These are phyloP conservation scores for Coemansia sp. DNA, from an alignment of 192 early-diverging fungal genomes.

Conservation along the genomic window DNA sequence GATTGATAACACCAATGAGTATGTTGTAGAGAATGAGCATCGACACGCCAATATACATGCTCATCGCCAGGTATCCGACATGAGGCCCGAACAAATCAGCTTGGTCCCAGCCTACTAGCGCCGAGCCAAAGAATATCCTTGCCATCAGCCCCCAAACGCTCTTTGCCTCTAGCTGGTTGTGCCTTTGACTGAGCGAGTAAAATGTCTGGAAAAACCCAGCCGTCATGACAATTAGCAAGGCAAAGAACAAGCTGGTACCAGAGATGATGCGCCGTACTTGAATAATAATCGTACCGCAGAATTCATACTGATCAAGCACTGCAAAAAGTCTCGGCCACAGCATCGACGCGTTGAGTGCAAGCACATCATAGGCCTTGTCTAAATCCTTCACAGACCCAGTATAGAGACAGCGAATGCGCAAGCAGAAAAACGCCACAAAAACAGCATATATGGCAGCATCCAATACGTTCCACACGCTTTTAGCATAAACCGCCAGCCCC, in stretches of 20 bases:
- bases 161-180: slow-evolving; percentile 25
- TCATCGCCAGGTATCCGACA: slow-evolving; percentile 32
- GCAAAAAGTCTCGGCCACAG: slow-evolving; percentile 43
- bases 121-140: slow-evolving; percentile 42
- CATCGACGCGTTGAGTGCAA: slow-evolving; percentile 41
- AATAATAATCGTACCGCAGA: slow-evolving; percentile 44
- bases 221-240: slow-evolving; percentile 34
- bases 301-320: slow-evolving; percentile 43
- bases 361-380: slow-evolving; percentile 41
- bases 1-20: slow-evolving; percentile 46
- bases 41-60: slow-evolving; percentile 45
- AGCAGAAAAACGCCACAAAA: slow-evolving; percentile 27
- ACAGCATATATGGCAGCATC: slow-evolving; percentile 32
- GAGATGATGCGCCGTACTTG: slow-evolving; percentile 38
- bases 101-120: slow-evolving; percentile 37
- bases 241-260: slow-evolving; percentile 42
- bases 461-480: slow-evolving; percentile 43
- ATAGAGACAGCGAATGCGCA: slow-evolving; percentile 29
- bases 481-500: slow-evolving; percentile 31
- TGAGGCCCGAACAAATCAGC: slow-evolving; percentile 33
- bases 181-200: slow-evolving; percentile 30
- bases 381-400: slow-evolving; percentile 27
- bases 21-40: slow-evolving; percentile 48
- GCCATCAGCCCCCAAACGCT: slow-evolving; percentile 40
- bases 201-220: slow-evolving; percentile 45